phyloP scores from a whole-genome alignment of 2,329 filamentous ascomycete genomes.

The Penicillium sp. region DNA sequence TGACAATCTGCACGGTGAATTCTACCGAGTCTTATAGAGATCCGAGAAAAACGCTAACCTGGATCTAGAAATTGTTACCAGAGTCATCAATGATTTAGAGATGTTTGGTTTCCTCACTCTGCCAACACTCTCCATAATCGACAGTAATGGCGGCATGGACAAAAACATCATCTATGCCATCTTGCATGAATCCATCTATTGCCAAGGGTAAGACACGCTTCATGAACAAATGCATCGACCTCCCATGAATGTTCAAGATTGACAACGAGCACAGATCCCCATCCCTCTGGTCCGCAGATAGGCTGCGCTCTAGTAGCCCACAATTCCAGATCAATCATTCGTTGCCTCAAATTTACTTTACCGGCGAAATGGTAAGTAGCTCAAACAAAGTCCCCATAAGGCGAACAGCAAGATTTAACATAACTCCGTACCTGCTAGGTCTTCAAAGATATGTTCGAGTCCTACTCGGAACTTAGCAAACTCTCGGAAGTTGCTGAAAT shows the following conservation, averaged over 20 bases:
- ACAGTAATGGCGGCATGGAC: conserved; percentile 67
- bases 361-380: conserved; percentile 71
- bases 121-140: conserved; percentile 65
- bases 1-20: conserved; percentile 63
- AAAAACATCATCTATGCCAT: conserved; percentile 77
- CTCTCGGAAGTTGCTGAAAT: conserved; percentile 66
- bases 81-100: conserved; percentile 67
- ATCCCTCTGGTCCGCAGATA: conserved; percentile 71
- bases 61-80: conserved; percentile 58
- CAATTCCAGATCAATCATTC: conserved; percentile 47
- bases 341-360: conserved; percentile 66
- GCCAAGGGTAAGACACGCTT: conserved; percentile 52
- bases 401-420: not conserved
- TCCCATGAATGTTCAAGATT: not conserved
- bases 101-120: conserved; percentile 72
- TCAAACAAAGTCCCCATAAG: not conserved
- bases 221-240: too few relatives aligned
- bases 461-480: conserved; percentile 69
- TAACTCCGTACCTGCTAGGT: conserved; percentile 45
- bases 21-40: not conserved
- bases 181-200: conserved; percentile 85
- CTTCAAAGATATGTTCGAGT: conserved; percentile 78
- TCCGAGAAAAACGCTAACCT: conserved; percentile 1
- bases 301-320: conserved; percentile 33
- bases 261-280: conserved; percentile 45